Evolutionary conservation across 129 eudicot genomes (phyloP), one percentile per base, ranked within the genome.

Genomic region (Flaveria trinervia): DNA sequence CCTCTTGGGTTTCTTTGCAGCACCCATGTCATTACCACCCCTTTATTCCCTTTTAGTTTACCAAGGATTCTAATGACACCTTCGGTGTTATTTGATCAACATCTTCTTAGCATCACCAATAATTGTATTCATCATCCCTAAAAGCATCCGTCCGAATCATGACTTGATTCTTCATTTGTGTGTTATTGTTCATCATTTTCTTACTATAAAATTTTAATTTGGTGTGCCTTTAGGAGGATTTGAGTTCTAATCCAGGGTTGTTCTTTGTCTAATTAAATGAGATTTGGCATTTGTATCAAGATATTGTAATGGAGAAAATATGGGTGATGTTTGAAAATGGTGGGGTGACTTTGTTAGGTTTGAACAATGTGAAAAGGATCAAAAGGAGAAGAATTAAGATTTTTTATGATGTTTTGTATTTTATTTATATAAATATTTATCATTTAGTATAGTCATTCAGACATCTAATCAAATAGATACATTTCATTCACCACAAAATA

Each of bases 141-240:
- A 74, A 90, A 92, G 68, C 82, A 60, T 62, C 72, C 73, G 50
- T 87, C 87, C 7, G 85, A 80, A 71, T 65, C 71, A 52, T 75
- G 66, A 39, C 78, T 81, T 62, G 73, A 18, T 65, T 52, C 66
- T 39, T 70, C 73, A 26, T 81, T 25, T 0, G 54, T 28, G 9
- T 25, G 3, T 28, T 60, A 17, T 74, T 80, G 49, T 68, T 50
- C 36, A 30, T 30, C 36, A 30, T 30, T 30, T 30, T 30, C 20
- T 72, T 72, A 56, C 12, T 36, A 18, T 33, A 43, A 5, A 2
- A 45, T 6, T 43, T 66, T 83, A 56, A 41, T 60, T 77, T 67
- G 78, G 8, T 71, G 65, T 15, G 74, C 13, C 52, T 71, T 71
- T 4, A 48, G 13, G 72, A 73, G 71, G 20, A 80, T 73, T 15